Conservation (phyloP, 495 filamentous ascomycete species). For the Aspergillus leporis region DNA sequence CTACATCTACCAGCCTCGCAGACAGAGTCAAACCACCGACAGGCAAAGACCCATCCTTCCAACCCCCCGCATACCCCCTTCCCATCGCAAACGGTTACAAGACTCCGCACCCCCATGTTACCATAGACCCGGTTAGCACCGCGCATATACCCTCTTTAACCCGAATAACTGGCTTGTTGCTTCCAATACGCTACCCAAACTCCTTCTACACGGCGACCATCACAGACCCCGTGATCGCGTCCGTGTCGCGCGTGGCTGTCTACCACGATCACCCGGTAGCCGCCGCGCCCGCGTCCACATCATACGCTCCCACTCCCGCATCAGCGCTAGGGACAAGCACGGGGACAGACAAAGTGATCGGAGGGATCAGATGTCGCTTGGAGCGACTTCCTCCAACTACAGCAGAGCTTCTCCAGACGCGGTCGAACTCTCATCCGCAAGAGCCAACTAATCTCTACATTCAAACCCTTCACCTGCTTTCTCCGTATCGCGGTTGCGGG, state of each 20-base stretch:
- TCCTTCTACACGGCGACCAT: slow-evolving; percentile 81
- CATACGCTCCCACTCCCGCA: slow-evolving; percentile 4
- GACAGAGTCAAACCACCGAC: slow-evolving; percentile 27
- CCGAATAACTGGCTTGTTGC: slow-evolving; percentile 77
- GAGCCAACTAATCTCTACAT: slow-evolving; percentile 69
- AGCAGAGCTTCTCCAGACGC: slow-evolving; percentile 16
- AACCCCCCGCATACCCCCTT: slow-evolving; percentile 36
- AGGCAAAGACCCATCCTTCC: slow-evolving; percentile 28
- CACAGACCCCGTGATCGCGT: slow-evolving; percentile 62
- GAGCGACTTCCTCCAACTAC: slow-evolving; percentile 48
- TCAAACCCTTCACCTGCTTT: slow-evolving; percentile 78
- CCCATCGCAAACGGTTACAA: slow-evolving; percentile 29
- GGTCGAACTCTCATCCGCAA: slow-evolving; percentile 31
- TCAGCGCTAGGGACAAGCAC: slow-evolving; percentile 17
- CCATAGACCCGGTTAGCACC: slow-evolving; percentile 58
- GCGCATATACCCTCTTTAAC: slow-evolving; percentile 72
- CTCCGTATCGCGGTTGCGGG: slow-evolving; percentile 77
- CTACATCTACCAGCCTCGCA: slow-evolving; percentile 20
- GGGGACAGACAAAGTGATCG: slow-evolving; percentile 63
- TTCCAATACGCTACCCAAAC: slow-evolving; percentile 85
- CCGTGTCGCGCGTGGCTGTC: slow-evolving; percentile 76
- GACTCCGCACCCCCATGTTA: slow-evolving; percentile 44
- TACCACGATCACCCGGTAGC: slow-evolving; percentile 55
- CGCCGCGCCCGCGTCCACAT: slow-evolving; percentile 34
- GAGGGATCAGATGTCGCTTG: slow-evolving; percentile 80